Percentiles rank a stretch among this genome's conserved stretches.
Evolutionary conservation across 2,329 filamentous ascomycete genomes (phyloP).

Genomic region (Ophiocordyceps camponoti-leonardi): DNA sequence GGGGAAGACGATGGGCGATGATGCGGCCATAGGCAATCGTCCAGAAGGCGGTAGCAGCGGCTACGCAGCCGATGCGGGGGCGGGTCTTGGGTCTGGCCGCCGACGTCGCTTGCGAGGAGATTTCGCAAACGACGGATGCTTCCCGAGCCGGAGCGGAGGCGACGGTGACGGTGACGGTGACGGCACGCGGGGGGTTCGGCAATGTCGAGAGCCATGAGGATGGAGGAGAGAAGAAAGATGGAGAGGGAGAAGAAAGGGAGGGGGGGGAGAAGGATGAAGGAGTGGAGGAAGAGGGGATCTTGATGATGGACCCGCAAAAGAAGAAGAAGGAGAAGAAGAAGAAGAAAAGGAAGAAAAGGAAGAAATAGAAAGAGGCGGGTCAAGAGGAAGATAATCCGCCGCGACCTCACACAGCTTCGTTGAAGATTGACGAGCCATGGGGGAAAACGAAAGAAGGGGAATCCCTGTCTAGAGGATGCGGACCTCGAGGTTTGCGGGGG

Average conservation of each 20-base stretch:
- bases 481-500: not conserved
- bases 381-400: not conserved
- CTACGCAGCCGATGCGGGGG: not conserved
- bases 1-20: slow-evolving; percentile 1
- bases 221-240: not conserved
- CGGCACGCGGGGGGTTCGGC: not conserved
- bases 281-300: not conserved
- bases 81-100: slow-evolving; percentile 1
- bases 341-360: not conserved
- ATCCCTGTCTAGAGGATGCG: not conserved
- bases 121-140: not conserved
- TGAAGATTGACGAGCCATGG: not conserved
- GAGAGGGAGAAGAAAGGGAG: not conserved
- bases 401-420: not conserved
- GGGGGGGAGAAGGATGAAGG: not conserved
- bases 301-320: not conserved
- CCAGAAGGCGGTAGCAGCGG: slow-evolving; percentile 2
- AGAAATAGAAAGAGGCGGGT: not conserved
- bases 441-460: not conserved
- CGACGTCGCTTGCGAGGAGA: slow-evolving; percentile 1
- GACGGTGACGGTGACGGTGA: not conserved
- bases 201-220: not conserved
- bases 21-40: not conserved
- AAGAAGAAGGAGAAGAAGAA: not conserved
- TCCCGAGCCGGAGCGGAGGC: not conserved